These are phyloP conservation scores for Irpex lacteus DNA, from an alignment of 1,284 basidiomycete species.

Conservation along the genomic window DNA sequence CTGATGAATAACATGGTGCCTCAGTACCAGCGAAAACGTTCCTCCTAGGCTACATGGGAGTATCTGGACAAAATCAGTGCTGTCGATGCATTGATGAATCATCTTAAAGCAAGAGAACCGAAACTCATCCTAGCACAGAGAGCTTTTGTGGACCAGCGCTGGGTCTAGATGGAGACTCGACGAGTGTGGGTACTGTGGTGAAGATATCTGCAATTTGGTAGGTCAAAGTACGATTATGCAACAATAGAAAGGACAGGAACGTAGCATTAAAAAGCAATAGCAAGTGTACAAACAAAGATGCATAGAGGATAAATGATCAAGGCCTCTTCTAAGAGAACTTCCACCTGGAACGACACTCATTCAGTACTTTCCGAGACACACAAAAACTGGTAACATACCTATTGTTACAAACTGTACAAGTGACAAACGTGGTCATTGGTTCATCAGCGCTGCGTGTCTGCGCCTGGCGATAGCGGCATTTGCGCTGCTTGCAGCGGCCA, in stretches of 20 bases:
- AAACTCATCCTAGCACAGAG: too few relatives aligned
- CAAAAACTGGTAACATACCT: slow-evolving; percentile 34
- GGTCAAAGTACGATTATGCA: neutral
- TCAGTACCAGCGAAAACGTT: too few relatives aligned
- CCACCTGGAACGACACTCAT: slow-evolving; percentile 40
- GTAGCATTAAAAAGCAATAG: neutral
- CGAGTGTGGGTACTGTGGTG: neutral
- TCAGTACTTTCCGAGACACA: slow-evolving; percentile 1
- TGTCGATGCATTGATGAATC: too few relatives aligned
- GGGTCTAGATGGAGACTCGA: neutral
- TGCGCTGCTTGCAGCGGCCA: slow-evolving; percentile 87
- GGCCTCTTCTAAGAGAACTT: slow-evolving; percentile 55
- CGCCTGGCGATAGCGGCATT: slow-evolving; percentile 91
- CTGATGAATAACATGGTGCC: too few relatives aligned
- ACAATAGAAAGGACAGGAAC: too few relatives aligned
- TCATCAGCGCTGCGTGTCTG: slow-evolving; percentile 95
- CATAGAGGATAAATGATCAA: neutral
- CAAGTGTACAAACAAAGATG: neutral
- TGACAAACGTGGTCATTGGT: slow-evolving; percentile 78
- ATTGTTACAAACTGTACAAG: slow-evolving; percentile 59
- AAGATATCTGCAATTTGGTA: neutral
- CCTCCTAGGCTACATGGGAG: too few relatives aligned
- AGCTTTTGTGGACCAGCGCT: too few relatives aligned
- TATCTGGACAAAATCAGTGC: too few relatives aligned
- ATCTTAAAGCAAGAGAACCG: too few relatives aligned